A percentile compares a stretch with the other conserved stretches of the same genome.
These are phyloP conservation scores for Trichoderma asperellum DNA, from an alignment of 2,329 filamentous ascomycete species.

Conservation along the genomic window DNA sequence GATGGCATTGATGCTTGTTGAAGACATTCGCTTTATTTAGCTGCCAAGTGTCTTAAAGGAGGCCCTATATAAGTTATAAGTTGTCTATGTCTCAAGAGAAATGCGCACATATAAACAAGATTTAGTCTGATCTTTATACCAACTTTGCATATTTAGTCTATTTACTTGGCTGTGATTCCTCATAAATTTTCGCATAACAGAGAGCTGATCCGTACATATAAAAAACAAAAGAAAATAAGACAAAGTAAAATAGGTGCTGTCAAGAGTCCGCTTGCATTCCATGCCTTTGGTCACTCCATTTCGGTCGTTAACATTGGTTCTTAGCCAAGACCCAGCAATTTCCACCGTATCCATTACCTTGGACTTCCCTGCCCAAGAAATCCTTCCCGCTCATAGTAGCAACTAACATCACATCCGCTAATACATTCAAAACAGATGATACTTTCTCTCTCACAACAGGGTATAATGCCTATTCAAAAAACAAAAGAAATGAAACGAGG, in stretches of 20 bases:
- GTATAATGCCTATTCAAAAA: constrained; percentile 30
- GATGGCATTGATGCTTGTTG: not conserved
- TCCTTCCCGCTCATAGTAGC: not conserved
- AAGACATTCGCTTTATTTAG: not conserved
- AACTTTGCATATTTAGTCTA: not conserved
- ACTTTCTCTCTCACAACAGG: constrained; percentile 23
- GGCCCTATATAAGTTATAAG: not conserved
- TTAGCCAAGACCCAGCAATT: not conserved
- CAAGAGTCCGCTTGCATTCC: not conserved
- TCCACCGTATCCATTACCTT: constrained; percentile 15
- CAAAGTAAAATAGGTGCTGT: not conserved
- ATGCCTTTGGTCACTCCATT: not conserved
- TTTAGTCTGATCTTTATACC: not conserved
- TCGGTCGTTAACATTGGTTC: constrained; percentile 10
- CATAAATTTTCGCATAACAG: not conserved
- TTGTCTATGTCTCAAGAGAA: not conserved
- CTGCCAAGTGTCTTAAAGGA: too few relatives aligned
- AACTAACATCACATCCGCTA: not conserved
- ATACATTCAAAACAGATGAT: not conserved
- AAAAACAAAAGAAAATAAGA: constrained; percentile 13
- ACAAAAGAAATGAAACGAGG: constrained; percentile 20
- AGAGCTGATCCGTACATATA: constrained; percentile 6
- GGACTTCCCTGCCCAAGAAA: not conserved
- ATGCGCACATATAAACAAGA: not conserved
- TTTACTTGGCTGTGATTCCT: not conserved